A percentile compares a stretch with the other conserved stretches of the same genome.
phyloP scores from a whole-genome alignment of 495 filamentous ascomycete genomes.

The Lepidopterella palustris region DNA sequence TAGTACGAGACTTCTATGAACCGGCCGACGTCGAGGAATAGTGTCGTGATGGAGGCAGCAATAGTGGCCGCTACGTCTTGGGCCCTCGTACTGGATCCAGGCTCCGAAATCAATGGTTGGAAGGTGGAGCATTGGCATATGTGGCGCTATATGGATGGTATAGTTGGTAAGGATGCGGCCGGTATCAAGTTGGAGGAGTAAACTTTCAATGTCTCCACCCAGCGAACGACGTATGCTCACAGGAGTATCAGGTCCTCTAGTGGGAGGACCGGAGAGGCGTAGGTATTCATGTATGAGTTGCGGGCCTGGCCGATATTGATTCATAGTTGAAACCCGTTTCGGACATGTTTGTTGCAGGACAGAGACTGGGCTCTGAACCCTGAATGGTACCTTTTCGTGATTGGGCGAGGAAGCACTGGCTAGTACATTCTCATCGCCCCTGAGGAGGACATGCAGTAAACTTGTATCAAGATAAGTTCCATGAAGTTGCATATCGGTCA shows the following conservation, averaged over 20 bases:
- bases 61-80: not conserved
- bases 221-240: not conserved
- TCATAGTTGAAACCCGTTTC: too few species aligned
- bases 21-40: not conserved
- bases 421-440: too few species aligned
- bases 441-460: too few species aligned
- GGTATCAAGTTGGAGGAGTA: not conserved
- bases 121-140: not conserved
- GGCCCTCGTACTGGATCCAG: not conserved
- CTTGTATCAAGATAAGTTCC: too few species aligned
- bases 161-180: not conserved
- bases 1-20: not conserved
- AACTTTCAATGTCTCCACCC: not conserved
- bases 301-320: too few species aligned
- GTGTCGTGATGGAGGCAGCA: not conserved
- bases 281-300: too few species aligned
- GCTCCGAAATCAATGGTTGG: not conserved
- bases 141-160: not conserved
- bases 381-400: too few species aligned
- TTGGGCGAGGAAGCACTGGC: too few species aligned
- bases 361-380: too few species aligned
- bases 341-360: too few species aligned
- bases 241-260: not conserved
- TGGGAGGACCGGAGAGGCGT: too few species aligned
- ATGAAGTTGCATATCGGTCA: too few species aligned